Base-by-base conservation (phyloP, 805 yeast species). In the Ogataea degrootiae region DNA sequence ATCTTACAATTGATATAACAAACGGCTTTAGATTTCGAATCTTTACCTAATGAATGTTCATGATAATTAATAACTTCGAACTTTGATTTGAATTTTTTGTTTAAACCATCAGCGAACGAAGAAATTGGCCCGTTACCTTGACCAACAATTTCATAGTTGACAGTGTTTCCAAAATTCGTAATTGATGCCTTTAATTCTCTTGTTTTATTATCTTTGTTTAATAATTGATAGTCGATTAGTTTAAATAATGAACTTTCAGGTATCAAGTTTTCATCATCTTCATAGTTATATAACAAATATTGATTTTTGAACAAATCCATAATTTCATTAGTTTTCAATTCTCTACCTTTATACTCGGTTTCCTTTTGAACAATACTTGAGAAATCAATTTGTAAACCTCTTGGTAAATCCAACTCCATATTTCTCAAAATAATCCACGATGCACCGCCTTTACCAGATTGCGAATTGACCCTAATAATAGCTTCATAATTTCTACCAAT, bases 401-500 rank as follows among this genome's bases (percentile, higher is more conserved):
- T 79, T 38, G 96, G 96, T 56, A 87, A 75, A 63, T 87, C 95
- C 49, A 87, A 76, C 59, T 84, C 92, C 65, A 87, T 74, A 55
- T 79, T 77, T 54, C 87, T 76, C 61, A 87, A 73, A 60, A 87
- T 84, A 55, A 87, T 83, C 94, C 95, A 87, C 6, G 95, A 87
- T 11, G 92, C 85, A 55, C 95, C 95, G 59, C 95, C 95, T 69
- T 87, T 87, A 52, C 96, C 96, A 23, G 87, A 79, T 69, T 87
- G 95, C 12, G 94, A 86, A 68, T 87, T 87, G 64, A 87, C 94
- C 62, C 96, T 80, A 57, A 87, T 87, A 47, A 87, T 86, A n/a
- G 95, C 94, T 68, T 87, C 96, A 69, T 87, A 87, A n/a, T 85
- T 85, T 65, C 94, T 79, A 44, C 95, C 95, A 58, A 87, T 83